These are phyloP conservation scores for Fennellomyces sp. DNA, from an alignment of 371 early-diverging fungal species.

Conservation along the genomic window DNA sequence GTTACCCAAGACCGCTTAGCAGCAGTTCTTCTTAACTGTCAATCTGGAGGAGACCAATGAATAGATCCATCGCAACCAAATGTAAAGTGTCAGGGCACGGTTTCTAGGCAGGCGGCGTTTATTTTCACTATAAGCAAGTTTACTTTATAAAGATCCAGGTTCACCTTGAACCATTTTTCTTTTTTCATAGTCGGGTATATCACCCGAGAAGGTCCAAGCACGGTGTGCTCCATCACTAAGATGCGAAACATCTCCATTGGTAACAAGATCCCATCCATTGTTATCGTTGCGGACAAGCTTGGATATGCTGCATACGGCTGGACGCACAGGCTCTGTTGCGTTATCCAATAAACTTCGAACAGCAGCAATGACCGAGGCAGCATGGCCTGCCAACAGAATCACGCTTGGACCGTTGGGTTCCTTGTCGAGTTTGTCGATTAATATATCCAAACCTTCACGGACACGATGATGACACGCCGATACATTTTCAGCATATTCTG, in stretches of 20 bases:
- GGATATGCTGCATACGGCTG: conserved; percentile 34
- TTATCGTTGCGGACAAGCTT: conserved; percentile 28
- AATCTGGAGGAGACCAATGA: too few species aligned
- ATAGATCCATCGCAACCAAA: too few species aligned
- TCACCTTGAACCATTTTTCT: conserved; percentile 3
- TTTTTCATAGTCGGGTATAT: conserved; percentile 39
- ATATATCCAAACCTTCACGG: conserved; percentile 25
- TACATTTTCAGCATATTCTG: conserved; percentile 26
- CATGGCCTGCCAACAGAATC: conserved; percentile 39
- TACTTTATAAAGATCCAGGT: not conserved
- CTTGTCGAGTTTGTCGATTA: conserved; percentile 25
- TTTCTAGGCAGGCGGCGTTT: too few species aligned
- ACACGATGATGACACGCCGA: conserved; percentile 33
- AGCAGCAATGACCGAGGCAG: conserved; percentile 39
- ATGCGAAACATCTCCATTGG: conserved; percentile 28
- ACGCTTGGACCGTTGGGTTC: conserved; percentile 12
- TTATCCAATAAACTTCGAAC: conserved; percentile 34
- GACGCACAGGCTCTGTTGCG: conserved; percentile 20
- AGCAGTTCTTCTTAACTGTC: too few species aligned
- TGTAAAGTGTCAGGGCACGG: too few species aligned
- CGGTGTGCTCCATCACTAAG: conserved; percentile 36
- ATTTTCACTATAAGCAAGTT: too few species aligned
- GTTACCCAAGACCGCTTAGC: too few species aligned
- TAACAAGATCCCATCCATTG: conserved; percentile 23
- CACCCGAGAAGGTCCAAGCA: conserved; percentile 41